Evolutionary conservation across 805 yeast genomes (phyloP), one percentile per base, ranked within the genome.

Genomic region (Starmerella roubikii): DNA sequence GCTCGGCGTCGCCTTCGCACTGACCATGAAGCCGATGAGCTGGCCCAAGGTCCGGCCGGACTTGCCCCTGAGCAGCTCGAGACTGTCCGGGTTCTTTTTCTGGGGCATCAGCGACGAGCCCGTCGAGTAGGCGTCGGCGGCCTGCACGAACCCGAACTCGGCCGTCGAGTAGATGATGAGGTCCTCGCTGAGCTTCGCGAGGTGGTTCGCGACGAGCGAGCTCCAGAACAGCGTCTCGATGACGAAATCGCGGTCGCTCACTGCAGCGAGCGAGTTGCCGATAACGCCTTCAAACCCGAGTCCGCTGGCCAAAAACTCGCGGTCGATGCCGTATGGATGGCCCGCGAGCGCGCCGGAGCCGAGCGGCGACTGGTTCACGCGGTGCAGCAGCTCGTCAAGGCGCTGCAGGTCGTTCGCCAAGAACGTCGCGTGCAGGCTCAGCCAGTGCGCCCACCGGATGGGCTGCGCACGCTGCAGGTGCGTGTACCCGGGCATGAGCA

Each of bases 261-360:
- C 98, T 0, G 97, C 99, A n/a, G 88, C 74, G 52, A 91, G 66
- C 1, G 97, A 88, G 64, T 91, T 91, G 39, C 97, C 97, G 65
- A 91, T 86, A 34, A 83, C 85, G 4, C 85, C 77, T 39, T 67
- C 62, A 53, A 91, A 91, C 0, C 88, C 93, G 31, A 91, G 68
- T 16, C 75, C 80, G 35, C 69, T 55, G 19, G 96, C 94, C 49
- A 91, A 61, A 54, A 64, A 85, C 57, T 88, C 94, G 57, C 99
- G 72, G 62, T 91, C 97, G 49, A 91, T 83, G n/a, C 97, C 97
- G 56, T 86, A 91, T 29, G 99, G 98, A 59, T 91, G 98, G 41
- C 99, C 99, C 16, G 99, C 98, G 45, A 91, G 70, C 7, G 99
- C 99, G 53, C 99, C 99, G 4, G 88, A 76, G 39, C 99, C 99